Conservation (phyloP, 192 early-diverging fungal genomes). For the Coemansia sp. region DNA sequence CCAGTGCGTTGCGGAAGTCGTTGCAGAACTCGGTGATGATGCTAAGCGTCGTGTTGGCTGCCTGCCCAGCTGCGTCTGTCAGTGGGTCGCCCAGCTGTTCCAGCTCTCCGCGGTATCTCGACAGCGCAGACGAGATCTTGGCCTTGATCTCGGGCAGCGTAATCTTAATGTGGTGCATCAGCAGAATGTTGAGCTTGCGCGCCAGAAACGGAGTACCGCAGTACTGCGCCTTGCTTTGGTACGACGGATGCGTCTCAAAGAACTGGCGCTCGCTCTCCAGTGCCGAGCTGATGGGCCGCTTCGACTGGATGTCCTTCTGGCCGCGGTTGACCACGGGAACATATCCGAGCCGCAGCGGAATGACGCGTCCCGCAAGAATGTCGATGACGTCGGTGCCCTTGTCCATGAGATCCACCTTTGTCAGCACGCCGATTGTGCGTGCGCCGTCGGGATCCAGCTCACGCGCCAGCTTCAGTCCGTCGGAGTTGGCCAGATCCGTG, state of each 20-base stretch:
- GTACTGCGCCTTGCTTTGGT: slow-evolving; percentile 95
- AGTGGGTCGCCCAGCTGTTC: slow-evolving; percentile 88
- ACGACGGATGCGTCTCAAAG: slow-evolving; percentile 95
- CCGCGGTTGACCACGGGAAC: slow-evolving; percentile 99
- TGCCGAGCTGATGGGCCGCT: slow-evolving; percentile 84
- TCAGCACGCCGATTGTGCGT: slow-evolving; percentile 98
- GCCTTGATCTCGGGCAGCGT: slow-evolving; percentile 99
- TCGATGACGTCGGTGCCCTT: slow-evolving; percentile 99
- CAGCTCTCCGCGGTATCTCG: slow-evolving; percentile 87
- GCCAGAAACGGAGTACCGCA: slow-evolving; percentile 99
- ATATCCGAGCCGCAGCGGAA: slow-evolving; percentile 96
- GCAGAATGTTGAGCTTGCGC: slow-evolving; percentile 96
- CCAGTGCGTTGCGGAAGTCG: slow-evolving; percentile 94
- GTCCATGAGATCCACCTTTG: slow-evolving; percentile 99
- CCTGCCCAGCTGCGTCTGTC: slow-evolving; percentile 70
- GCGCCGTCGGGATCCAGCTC: slow-evolving; percentile 99
- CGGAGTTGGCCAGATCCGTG: slow-evolving; percentile 98
- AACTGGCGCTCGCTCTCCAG: slow-evolving; percentile 88
- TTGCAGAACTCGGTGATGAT: slow-evolving; percentile 99
- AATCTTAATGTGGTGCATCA: slow-evolving; percentile 99
- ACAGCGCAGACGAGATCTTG: slow-evolving; percentile 84
- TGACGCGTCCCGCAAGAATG: slow-evolving; percentile 94
- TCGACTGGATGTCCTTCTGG: slow-evolving; percentile 94
- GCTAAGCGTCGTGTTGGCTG: slow-evolving; percentile 90
- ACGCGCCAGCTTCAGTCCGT: slow-evolving; percentile 97